Conservation (phyloP, 1,284 basidiomycete genomes). For the Pyrrhoderma noxium region DNA sequence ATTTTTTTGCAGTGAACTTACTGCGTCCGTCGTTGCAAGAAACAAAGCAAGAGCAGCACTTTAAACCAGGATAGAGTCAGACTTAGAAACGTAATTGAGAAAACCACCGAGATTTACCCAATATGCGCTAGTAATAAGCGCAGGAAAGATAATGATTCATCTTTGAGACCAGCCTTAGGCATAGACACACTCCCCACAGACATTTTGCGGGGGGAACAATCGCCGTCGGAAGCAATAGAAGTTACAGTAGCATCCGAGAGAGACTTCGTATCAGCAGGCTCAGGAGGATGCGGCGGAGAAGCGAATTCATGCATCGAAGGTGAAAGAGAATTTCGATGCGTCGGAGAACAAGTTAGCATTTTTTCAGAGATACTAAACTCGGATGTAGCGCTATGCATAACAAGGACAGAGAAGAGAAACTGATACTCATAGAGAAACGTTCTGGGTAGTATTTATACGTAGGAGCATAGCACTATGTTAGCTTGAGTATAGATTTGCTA, state of each 20-base stretch:
- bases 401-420: conserved; percentile 7
- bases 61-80: conserved; percentile 15
- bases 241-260: conserved; percentile 1
- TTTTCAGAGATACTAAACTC: background rate
- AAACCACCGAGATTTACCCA: conserved; percentile 26
- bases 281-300: background rate
- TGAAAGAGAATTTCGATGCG: background rate
- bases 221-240: conserved; percentile 1
- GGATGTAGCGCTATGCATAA: background rate
- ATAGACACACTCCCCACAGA: conserved; percentile 9
- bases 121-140: conserved; percentile 27
- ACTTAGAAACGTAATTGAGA: conserved; percentile 15
- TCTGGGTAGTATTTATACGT: conserved; percentile 9
- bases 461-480: conserved; percentile 7
- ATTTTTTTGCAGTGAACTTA: conserved; percentile 30
- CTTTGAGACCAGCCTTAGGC: background rate
- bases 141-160: conserved; percentile 19
- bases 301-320: background rate
- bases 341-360: conserved; percentile 1
- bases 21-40: conserved; percentile 75
- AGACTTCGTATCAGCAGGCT: background rate
- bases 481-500: background rate
- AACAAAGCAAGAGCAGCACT: conserved; percentile 71
- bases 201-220: conserved; percentile 9
- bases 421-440: background rate